Percentiles rank a stretch among this genome's conserved stretches.
Conservation (phyloP, 768 basidiomycete genomes). For the Termitomyces sp. region DNA sequence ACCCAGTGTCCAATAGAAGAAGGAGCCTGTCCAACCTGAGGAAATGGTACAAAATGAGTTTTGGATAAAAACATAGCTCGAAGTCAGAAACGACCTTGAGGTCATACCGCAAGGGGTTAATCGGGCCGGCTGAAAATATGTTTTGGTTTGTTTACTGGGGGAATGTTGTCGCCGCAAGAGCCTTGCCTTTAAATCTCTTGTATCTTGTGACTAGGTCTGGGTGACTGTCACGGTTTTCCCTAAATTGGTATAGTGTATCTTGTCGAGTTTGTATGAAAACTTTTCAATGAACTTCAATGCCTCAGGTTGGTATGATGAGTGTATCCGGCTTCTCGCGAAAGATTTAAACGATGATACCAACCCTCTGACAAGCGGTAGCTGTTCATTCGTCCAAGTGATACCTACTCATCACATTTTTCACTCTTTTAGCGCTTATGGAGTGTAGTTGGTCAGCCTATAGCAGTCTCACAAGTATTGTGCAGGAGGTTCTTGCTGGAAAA, state of each 20-base stretch:
- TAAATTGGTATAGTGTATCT: conserved; percentile 14
- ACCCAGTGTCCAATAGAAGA: conserved; percentile 91
- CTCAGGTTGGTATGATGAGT: conserved; percentile 9
- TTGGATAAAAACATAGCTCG: not conserved
- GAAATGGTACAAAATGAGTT: conserved; percentile 5
- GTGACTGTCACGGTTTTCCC: conserved; percentile 35
- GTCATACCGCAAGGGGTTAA: conserved; percentile 62
- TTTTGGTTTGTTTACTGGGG: conserved; percentile 50
- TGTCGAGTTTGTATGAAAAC: conserved; percentile 2
- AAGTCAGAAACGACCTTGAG: conserved; percentile 48
- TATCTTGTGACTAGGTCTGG: conserved; percentile 28
- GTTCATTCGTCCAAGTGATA: not conserved
- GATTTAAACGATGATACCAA: conserved; percentile 9
- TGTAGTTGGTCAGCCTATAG: conserved; percentile 5
- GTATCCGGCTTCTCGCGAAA: conserved; percentile 9
- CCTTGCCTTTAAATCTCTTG: conserved; percentile 62
- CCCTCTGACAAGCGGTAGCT: conserved; percentile 9
- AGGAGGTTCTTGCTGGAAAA: conserved; percentile 4
- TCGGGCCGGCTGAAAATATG: conserved; percentile 43
- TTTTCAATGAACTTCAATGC: conserved; percentile 6
- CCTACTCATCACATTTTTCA: not conserved
- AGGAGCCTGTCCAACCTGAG: conserved; percentile 94
- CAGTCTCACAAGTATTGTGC: conserved; percentile 6
- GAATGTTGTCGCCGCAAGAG: conserved; percentile 43
- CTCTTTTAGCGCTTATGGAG: conserved; percentile 1